Evolutionary conservation across 2,329 filamentous ascomycete species (phyloP).

Genomic region (Alternaria arbusti): DNA sequence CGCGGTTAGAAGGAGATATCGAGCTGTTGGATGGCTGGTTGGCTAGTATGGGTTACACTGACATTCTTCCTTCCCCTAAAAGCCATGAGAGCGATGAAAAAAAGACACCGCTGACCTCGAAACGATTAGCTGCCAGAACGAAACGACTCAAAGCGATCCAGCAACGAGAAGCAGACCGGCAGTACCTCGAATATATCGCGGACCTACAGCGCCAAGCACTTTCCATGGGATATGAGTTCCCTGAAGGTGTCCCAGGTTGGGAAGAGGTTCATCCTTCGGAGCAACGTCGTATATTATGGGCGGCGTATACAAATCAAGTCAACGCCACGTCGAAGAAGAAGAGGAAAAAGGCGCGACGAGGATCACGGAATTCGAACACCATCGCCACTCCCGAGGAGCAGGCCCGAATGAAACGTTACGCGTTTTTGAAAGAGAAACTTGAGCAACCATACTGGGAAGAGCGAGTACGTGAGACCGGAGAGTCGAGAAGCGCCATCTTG

Average conservation of each 20-base stretch:
- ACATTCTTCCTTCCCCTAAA: no score
- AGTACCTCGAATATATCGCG: background rate
- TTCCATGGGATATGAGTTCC: background rate
- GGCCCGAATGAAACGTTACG: no score
- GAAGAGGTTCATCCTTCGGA: background rate
- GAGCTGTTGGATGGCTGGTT: background rate
- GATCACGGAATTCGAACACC: background rate
- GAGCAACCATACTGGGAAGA: background rate
- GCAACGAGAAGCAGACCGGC: background rate
- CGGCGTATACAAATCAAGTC: background rate
- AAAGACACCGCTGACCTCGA: background rate
- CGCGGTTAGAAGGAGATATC: background rate
- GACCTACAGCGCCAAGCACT: background rate
- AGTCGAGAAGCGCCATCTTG: background rate
- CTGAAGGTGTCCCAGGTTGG: background rate
- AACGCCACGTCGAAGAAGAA: background rate
- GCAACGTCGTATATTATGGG: background rate
- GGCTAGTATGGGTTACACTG: background rate
- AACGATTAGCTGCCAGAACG: background rate
- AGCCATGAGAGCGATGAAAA: rapidly evolving
- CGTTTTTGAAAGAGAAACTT: background rate
- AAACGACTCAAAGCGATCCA: background rate
- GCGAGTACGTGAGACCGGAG: background rate
- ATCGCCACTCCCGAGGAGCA: background rate
- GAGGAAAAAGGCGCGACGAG: background rate